Evolutionary conservation across 1,284 basidiomycete genomes (phyloP), one percentile per base, ranked within the genome.

Genomic region (Rhodotorula sp.): DNA sequence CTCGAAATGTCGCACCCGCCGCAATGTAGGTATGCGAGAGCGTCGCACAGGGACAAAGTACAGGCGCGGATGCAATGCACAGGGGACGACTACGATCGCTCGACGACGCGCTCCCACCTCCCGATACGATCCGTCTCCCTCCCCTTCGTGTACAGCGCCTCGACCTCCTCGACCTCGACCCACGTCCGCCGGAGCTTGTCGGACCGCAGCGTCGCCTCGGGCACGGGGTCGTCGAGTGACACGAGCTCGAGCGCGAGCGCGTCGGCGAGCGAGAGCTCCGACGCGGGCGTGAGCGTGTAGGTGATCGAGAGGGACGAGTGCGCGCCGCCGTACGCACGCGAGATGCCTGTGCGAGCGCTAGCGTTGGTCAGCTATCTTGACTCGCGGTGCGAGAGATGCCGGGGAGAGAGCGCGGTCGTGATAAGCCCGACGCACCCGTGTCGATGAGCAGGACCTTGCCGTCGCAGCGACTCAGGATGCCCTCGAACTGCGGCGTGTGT

Each of bases 371-470:
- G 52, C 19, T 14, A 13, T 53, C 13, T 44, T 10, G 34, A 63
- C 21, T 8, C 12, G 62, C 10, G 10, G 48, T 13, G 16, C 5
- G 5, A 45, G 19, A n/a, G 34, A n/a, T 44, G 3, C 7, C 4
- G 52, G 13, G 45, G 23, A 50, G 5, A 3, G 60, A 44, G 13
- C 17, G 61, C 42, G 10, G 41, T 34, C 14, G 44, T 14, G 34
- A n/a, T 34, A 52, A 42, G 55, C 12, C 48, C 0, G 4, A 57
- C 49, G 16, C 23, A 66, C 81, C 82, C n/a, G 84, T 85, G 79
- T 97, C 94, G 65, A 97, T 96, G 75, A 97, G 90, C 77, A 97
- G 89, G 65, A 97, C 87, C 77, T 90, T 92, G 17, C 91, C 92
- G 59, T 87, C 85, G 80, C 93, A 97, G 69, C 92, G 55, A 23